phyloP scores from a whole-genome alignment of 2,329 filamentous ascomycete genomes.

The Bipolaris zeicola region DNA sequence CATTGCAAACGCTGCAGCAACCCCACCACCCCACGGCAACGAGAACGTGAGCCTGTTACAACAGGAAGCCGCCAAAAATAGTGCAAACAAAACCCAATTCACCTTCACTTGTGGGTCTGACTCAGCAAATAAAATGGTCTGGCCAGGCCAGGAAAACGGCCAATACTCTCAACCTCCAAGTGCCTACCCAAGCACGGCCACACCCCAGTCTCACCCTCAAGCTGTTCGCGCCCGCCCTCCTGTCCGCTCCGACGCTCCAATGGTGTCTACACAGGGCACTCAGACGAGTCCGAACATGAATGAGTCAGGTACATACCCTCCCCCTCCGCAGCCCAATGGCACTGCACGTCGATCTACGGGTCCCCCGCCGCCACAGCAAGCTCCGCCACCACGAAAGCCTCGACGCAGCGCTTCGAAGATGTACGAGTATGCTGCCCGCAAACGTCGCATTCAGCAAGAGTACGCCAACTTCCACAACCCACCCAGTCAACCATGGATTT shows the following conservation, averaged over 20 bases:
- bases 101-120: conserved; percentile 96
- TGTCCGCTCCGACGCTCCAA: conserved; percentile 43
- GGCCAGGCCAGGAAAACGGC: conserved; percentile 66
- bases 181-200: conserved; percentile 38
- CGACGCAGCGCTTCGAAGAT: conserved; percentile 69
- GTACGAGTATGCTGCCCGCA: conserved; percentile 74
- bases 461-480: conserved; percentile 78
- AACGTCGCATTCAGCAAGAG: conserved; percentile 77
- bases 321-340: conserved; percentile 32
- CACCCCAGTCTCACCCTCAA: conserved; percentile 26
- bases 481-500: conserved; percentile 89
- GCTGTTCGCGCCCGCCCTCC: conserved; percentile 37
- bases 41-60: conserved; percentile 81
- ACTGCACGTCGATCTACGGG: conserved; percentile 45
- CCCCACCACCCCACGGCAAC: conserved; percentile 59
- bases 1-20: conserved; percentile 79
- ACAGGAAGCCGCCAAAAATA: conserved; percentile 67
- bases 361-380: conserved; percentile 49
- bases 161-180: conserved; percentile 47
- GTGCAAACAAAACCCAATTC: conserved; percentile 82
- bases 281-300: conserved; percentile 61
- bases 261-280: conserved; percentile 59
- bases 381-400: conserved; percentile 63
- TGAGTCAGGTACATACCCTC: conserved; percentile 35
- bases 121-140: conserved; percentile 77